phyloP scores from a whole-genome alignment of 345 rosid genomes.

The Eucalyptus tenuipes region DNA sequence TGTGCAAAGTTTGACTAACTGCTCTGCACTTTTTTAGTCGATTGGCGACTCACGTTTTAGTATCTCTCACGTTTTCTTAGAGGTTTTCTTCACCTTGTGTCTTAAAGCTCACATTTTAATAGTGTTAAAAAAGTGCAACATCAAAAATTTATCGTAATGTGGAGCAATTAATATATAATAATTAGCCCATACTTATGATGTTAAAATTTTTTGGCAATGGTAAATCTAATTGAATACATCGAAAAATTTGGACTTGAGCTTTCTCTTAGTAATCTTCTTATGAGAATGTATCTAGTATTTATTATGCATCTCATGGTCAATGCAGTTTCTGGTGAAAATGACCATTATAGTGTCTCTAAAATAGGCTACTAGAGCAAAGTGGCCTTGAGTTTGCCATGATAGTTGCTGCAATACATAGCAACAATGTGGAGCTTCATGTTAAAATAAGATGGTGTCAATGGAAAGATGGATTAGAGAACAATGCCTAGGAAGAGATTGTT shows the following conservation, averaged over 20 bases:
- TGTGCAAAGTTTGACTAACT: background rate
- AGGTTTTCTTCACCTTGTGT: background rate
- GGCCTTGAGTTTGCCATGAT: background rate
- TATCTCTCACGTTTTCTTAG: background rate
- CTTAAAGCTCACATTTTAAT: background rate
- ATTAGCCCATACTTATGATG: no score
- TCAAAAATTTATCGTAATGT: background rate
- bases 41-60: background rate
- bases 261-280: background rate
- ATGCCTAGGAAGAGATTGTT: background rate
- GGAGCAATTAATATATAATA: no score
- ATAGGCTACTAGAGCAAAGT: background rate
- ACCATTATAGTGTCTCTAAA: background rate
- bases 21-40: background rate
- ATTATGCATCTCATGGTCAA: background rate
- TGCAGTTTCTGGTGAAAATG: fast-evolving
- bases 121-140: background rate
- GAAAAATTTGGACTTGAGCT: background rate
- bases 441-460: background rate
- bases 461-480: background rate
- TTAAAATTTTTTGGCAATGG: fast-evolving
- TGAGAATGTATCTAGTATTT: background rate
- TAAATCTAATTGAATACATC: background rate
- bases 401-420: background rate
- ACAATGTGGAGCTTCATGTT: background rate